Conservation (phyloP, 139 green algal species). For the Zygnema circumcarinatum region DNA sequence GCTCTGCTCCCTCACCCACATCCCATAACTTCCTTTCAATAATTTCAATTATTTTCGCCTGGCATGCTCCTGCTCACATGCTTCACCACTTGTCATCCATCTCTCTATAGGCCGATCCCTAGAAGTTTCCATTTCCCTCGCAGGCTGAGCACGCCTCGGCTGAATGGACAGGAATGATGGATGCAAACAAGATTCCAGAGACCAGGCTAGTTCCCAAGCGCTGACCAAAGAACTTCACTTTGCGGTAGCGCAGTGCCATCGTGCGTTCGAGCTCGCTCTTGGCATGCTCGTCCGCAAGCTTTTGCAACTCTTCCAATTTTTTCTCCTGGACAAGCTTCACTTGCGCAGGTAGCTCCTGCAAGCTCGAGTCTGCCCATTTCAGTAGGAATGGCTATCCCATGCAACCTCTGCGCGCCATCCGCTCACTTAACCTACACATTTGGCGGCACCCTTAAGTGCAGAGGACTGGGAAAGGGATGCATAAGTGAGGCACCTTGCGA, state of each 20-base stretch:
- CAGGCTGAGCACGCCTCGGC: too few relatives aligned
- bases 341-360: slow-evolving; percentile 19
- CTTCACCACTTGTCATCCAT: too few relatives aligned
- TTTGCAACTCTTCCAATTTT: slow-evolving; percentile 38
- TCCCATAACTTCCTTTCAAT: background rate
- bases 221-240: slow-evolving; percentile 57
- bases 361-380: background rate
- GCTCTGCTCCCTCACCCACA: slow-evolving; percentile 14
- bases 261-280: slow-evolving; percentile 27
- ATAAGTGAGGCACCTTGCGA: slow-evolving; percentile 10
- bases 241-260: slow-evolving; percentile 40
- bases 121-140: too few relatives aligned
- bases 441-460: background rate
- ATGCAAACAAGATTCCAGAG: too few relatives aligned
- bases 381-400: too few relatives aligned
- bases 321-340: slow-evolving; percentile 41
- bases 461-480: too few relatives aligned
- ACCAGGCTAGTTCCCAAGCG: too few relatives aligned
- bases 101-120: too few relatives aligned
- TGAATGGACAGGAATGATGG: too few relatives aligned
- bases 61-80: too few relatives aligned
- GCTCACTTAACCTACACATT: background rate
- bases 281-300: slow-evolving; percentile 10
- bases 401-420: background rate
- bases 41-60: too few relatives aligned